Evolutionary conservation across 163 green algal species (phyloP).

Genomic region (Botryococcus braunii): DNA sequence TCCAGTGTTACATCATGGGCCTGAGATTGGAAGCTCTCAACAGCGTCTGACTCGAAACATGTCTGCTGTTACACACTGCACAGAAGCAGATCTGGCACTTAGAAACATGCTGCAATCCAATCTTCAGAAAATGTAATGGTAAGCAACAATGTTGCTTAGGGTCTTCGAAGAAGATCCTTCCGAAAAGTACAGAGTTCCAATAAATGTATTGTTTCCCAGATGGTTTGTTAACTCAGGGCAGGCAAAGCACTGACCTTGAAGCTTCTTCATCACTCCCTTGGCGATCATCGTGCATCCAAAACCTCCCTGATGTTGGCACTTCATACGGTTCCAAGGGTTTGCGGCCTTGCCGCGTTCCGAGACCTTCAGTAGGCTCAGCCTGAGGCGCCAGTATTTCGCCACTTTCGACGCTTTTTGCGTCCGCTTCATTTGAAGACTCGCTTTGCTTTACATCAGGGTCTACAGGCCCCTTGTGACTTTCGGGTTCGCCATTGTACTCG

Average conservation of each 20-base stretch:
- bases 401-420: too few relatives aligned
- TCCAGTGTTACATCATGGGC: not conserved
- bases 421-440: too few relatives aligned
- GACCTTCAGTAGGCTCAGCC: too few relatives aligned
- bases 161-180: not conserved
- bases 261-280: conserved; percentile 4
- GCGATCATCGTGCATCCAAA: conserved; percentile 20
- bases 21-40: not conserved
- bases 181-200: not conserved
- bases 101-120: not conserved
- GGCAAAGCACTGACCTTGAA: not conserved
- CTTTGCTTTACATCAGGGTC: too few relatives aligned
- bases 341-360: not conserved
- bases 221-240: too few relatives aligned
- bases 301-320: conserved; percentile 13
- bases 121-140: not conserved
- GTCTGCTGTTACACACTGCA: too few relatives aligned
- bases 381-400: too few relatives aligned
- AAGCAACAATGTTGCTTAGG: not conserved
- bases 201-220: not conserved
- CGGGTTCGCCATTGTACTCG: too few relatives aligned
- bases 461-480: too few relatives aligned
- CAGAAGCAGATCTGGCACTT: not conserved
- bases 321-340: conserved; percentile 16
- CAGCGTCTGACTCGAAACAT: not conserved